These are phyloP conservation scores for Metarhizium album DNA, from an alignment of 2,329 filamentous ascomycete genomes.

Conservation along the genomic window DNA sequence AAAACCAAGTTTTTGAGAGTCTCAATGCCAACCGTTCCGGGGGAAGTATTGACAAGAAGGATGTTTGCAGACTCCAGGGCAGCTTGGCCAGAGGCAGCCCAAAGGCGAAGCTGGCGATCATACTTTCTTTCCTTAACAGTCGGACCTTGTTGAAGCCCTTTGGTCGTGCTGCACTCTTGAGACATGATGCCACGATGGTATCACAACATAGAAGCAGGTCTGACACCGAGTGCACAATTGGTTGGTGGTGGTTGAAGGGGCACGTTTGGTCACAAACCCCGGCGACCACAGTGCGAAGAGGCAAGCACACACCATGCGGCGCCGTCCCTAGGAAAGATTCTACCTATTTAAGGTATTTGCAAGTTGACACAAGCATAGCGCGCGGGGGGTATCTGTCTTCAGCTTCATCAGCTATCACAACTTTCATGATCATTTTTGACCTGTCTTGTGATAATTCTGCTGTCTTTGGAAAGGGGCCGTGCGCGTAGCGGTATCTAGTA, in stretches of 20 bases:
- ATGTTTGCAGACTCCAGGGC: conserved; percentile 86
- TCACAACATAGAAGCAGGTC: neutral
- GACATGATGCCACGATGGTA: neutral
- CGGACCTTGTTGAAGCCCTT: conserved; percentile 33
- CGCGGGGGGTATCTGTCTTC: too few relatives aligned
- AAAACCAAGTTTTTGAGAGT: conserved; percentile 95
- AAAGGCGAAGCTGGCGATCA: conserved; percentile 87
- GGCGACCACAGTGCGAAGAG: too few relatives aligned
- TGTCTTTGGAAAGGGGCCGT: too few relatives aligned
- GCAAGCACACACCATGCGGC: too few relatives aligned
- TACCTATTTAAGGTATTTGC: too few relatives aligned
- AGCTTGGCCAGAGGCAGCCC: conserved; percentile 85
- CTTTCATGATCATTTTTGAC: too few relatives aligned
- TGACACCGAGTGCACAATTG: neutral
- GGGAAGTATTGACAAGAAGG: conserved; percentile 77
- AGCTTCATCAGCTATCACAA: too few relatives aligned
- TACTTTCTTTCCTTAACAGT: conserved; percentile 67
- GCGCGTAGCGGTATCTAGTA: too few relatives aligned
- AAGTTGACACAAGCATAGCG: too few relatives aligned
- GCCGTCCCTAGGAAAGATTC: too few relatives aligned
- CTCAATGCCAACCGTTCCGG: conserved; percentile 83
- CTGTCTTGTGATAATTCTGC: too few relatives aligned
- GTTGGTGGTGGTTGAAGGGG: neutral
- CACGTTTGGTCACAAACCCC: neutral
- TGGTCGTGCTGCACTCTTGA: conserved; percentile 14